phyloP scores from a whole-genome alignment of 2,329 filamentous ascomycete species.

The Diaporthe sp. region DNA sequence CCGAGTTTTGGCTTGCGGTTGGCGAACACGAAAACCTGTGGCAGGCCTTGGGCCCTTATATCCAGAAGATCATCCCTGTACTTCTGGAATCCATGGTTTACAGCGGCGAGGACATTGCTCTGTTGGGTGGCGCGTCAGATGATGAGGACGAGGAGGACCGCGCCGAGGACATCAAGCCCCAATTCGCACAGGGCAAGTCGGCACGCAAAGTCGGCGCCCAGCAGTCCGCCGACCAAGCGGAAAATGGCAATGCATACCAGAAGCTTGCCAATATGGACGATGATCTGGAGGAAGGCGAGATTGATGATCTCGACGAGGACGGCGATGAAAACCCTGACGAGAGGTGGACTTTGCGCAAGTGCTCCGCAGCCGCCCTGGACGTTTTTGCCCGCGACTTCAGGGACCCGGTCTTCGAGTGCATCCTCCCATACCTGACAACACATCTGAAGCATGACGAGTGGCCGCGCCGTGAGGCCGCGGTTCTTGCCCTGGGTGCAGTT shows the following conservation, averaged over 20 bases:
- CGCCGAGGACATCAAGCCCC: constrained; percentile 90
- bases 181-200: constrained; percentile 81
- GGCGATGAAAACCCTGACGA: constrained; percentile 89
- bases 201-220: constrained; percentile 68
- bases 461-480: constrained; percentile 93
- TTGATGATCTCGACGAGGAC: constrained; percentile 79
- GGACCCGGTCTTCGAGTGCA: constrained; percentile 88
- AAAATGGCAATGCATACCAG: constrained; percentile 68
- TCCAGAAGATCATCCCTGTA: constrained; percentile 89
- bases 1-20: constrained; percentile 96
- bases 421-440: constrained; percentile 90
- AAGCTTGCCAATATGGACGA: constrained; percentile 74
- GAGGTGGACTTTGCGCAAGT: constrained; percentile 95
- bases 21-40: constrained; percentile 89
- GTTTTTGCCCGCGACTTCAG: constrained; percentile 94
- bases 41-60: constrained; percentile 80
- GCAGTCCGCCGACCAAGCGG: constrained; percentile 62
- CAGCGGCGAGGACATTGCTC: constrained; percentile 89
- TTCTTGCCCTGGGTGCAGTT: constrained; percentile 93
- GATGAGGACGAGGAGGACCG: constrained; percentile 94
- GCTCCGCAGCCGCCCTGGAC: constrained; percentile 94
- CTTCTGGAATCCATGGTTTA: constrained; percentile 97
- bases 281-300: constrained; percentile 88
- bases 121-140: constrained; percentile 85
- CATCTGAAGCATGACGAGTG: constrained; percentile 91